Conservation (phyloP, 345 rosid species). For the Psidium friedrichsthalianum region DNA sequence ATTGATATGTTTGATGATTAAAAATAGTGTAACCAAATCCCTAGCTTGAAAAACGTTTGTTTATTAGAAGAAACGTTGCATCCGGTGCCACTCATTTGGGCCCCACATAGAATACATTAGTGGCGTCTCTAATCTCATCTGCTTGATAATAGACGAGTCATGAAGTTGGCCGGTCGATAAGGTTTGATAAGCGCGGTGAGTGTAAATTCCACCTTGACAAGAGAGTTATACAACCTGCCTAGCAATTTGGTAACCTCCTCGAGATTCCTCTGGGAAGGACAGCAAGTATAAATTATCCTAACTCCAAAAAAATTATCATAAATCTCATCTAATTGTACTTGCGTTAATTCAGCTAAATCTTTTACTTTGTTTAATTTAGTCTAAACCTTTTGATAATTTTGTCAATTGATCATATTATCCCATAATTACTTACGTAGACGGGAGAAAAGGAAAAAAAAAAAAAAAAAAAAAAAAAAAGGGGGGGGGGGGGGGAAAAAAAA, state of each 20-base stretch:
- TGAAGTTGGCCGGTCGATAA: not conserved
- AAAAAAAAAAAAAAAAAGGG: no score
- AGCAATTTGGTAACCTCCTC: not conserved
- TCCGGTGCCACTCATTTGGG: not conserved
- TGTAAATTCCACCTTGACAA: not conserved
- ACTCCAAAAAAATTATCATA: no score
- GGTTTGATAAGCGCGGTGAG: not conserved
- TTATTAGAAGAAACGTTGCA: not conserved
- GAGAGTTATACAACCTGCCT: not conserved
- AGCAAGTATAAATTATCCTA: no score
- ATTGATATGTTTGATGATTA: not conserved
- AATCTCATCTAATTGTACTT: no score
- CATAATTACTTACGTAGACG: no score
- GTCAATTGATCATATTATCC: no score
- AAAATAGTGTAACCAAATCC: not conserved
- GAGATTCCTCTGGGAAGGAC: no score
- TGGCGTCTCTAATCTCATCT: not conserved
- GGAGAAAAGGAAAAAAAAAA: no score
- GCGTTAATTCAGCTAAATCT: no score
- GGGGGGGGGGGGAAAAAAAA: no score
- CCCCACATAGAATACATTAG: not conserved
- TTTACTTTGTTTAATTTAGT: no score
- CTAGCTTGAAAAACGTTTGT: fast-evolving
- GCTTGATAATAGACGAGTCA: not conserved
- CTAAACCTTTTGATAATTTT: no score